phyloP scores from a whole-genome alignment of 768 basidiomycete species.

The Suillus tomentosus region DNA sequence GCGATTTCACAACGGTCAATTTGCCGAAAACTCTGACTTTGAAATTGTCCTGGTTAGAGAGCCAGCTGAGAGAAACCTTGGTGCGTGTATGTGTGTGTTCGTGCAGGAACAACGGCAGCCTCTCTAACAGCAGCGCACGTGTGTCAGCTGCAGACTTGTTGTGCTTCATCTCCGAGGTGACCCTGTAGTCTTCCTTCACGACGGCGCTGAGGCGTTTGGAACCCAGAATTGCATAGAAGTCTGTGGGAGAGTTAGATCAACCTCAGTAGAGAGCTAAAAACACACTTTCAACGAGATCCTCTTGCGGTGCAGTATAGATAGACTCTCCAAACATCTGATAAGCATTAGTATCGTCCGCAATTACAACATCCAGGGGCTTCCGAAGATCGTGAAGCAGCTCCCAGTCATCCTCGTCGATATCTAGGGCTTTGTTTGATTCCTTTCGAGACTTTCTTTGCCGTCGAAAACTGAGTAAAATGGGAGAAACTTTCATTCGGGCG shows the following conservation, averaged over 20 bases:
- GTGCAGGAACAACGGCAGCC: slow-evolving; percentile 88
- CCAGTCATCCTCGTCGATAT: slow-evolving; percentile 71
- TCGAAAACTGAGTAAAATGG: slow-evolving; percentile 76
- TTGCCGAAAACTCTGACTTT: slow-evolving; percentile 69
- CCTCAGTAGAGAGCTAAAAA: neutral
- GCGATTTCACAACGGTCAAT: slow-evolving; percentile 60
- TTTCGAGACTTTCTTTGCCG: slow-evolving; percentile 44
- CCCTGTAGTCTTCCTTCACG: slow-evolving; percentile 77
- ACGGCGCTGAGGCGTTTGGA: slow-evolving; percentile 70
- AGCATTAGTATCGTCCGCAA: slow-evolving; percentile 85
- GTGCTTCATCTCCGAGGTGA: slow-evolving; percentile 50
- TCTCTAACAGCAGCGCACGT: slow-evolving; percentile 70
- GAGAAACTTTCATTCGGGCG: slow-evolving; percentile 64
- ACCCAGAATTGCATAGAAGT: slow-evolving; percentile 77
- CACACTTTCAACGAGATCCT: slow-evolving; percentile 85
- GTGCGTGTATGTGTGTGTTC: slow-evolving; percentile 77
- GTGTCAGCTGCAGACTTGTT: slow-evolving; percentile 52
- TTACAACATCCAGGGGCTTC: slow-evolving; percentile 66
- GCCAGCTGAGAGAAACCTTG: slow-evolving; percentile 64
- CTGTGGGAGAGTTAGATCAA: slow-evolving; percentile 34
- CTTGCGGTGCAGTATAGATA: slow-evolving; percentile 81
- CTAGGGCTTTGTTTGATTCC: slow-evolving; percentile 24
- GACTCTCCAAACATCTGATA: slow-evolving; percentile 78
- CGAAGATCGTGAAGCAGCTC: slow-evolving; percentile 74
- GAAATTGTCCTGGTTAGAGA: slow-evolving; percentile 64